A percentile compares a stretch with the other conserved stretches of the same genome.
Conservation (phyloP, 2,329 filamentous ascomycete species). For the Cercospora sojina region DNA sequence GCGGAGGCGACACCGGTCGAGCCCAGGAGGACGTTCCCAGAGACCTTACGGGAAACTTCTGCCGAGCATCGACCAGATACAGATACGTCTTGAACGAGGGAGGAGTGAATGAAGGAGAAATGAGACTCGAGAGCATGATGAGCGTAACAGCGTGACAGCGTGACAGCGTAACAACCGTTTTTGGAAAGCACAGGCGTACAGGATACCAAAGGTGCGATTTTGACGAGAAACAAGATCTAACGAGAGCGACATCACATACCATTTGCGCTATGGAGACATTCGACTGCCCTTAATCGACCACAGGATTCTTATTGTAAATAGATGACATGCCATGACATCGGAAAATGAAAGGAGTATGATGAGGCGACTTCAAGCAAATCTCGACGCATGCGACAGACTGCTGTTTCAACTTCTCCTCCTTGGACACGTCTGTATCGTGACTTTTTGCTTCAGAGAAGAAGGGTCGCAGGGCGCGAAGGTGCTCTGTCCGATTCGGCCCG, state of each 20-base stretch:
- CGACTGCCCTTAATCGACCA: background rate
- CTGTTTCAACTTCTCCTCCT: background rate
- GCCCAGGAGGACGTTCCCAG: constrained; percentile 19
- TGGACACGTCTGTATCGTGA: background rate
- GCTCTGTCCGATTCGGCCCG: background rate
- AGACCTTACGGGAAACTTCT: constrained; percentile 17
- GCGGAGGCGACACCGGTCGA: constrained; percentile 41
- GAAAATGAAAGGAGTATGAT: background rate
- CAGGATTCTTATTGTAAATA: background rate
- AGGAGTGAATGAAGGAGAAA: background rate
- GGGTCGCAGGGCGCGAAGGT: background rate
- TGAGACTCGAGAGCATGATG: background rate
- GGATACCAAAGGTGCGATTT: background rate
- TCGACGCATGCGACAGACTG: background rate
- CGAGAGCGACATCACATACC: constrained; percentile 8
- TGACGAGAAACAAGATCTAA: constrained; percentile 24
- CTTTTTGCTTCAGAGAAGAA: background rate
- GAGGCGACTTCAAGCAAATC: background rate
- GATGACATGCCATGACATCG: background rate
- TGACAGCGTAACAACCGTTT: background rate
- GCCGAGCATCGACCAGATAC: constrained; percentile 15
- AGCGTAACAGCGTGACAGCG: background rate
- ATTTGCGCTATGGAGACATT: constrained; percentile 1
- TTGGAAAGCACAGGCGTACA: background rate
- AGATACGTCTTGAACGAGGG: background rate